Evolutionary conservation across 495 filamentous ascomycete genomes (phyloP), one percentile per base, ranked within the genome.

Genomic region (Neurospora sp.): DNA sequence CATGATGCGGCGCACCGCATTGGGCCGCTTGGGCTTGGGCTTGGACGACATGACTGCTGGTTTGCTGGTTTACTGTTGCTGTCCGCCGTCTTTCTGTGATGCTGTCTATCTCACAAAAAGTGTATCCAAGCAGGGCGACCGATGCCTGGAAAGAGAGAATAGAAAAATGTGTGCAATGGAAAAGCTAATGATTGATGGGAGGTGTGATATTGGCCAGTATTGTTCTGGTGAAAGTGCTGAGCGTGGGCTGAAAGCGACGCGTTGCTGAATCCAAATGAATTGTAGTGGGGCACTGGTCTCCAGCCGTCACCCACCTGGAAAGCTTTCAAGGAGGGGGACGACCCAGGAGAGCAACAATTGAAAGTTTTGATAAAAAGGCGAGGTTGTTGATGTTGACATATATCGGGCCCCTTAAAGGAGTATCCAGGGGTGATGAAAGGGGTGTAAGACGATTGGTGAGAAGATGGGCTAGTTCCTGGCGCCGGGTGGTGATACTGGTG

Each of bases 381-480:
- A 66, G 1, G 28, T 66, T 66, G 28, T 1, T 66, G 54, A 66
- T 66, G 54, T 66, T 66, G 54, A 31, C 54, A 34, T 71, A 19
- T 71, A 19, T 71, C 36, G n/a, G n/a, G 54, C 54, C 54, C 28
- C 54, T 66, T 66, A 8, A 17, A 66, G 54, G 54, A 66, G 54
- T 19, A 66, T 66, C 54, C 54, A 19, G 54, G 28, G 54, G 54
- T 66, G 54, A 34, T 66, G 28, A 45, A 66, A 66, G 66, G 69
- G 76, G 74, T 79, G 78, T 81, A 71, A 79, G 76, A 69, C 76
- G 37, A 81, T 80, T 81, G 80, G 79, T 73, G 77, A 71, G 71
- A 74, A 31, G 54, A 70, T 73, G 37, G 42, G 69, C 71, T 40
- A 71, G 54, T 66, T 66, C 54, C 13, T 66, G 54, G 54, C 31